Evolutionary conservation across 495 filamentous ascomycete genomes (phyloP), one percentile per base, ranked within the genome.

Genomic region (Hypoxylon intermedium): DNA sequence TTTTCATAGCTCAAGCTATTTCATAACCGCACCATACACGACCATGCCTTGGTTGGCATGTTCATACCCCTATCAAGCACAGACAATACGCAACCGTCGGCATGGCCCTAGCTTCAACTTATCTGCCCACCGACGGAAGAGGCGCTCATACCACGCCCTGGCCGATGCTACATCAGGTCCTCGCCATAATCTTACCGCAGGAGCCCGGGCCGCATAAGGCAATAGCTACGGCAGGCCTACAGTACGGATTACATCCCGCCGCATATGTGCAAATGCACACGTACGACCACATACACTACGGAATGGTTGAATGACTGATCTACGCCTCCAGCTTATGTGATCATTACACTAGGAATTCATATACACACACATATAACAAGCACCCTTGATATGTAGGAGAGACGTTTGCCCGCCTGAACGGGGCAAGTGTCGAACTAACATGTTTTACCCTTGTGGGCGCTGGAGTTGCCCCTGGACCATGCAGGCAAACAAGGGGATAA

Each of bases 401-500:
- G 26, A 28, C 13, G 30, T 47, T 52, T 15, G 33, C 33, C 38
- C 19, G 49, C 50, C 12, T 40, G 42, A n/a, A 41, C 44, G 36
- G 50, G 12, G 33, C 20, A 33, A 26, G 21, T 46, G 42, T 56
- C 41, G 21, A 65, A 48, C 46, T 60, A 60, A 43, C 46, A 55
- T 46, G 38, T 42, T 38, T 60, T 48, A 38, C 31, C 19, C 37
- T 21, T 43, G 45, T 50, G 44, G 58, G 45, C 42, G 58, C 13
- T 55, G 26, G 37, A 20, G 45, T 33, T 36, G 23, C 42, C 62
- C 62, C 62, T 65, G 51, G 51, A 59, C 62, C 62, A 45, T 65
- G 62, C 62, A 65, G 51, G 54, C 62, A 65, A 60, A 57, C 62
- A 60, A 53, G 62, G 62, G 56, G 62, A 47, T 46, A 60, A 60